Evolutionary conservation across 1,284 basidiomycete genomes (phyloP).

Genomic region (Mycena sp.): DNA sequence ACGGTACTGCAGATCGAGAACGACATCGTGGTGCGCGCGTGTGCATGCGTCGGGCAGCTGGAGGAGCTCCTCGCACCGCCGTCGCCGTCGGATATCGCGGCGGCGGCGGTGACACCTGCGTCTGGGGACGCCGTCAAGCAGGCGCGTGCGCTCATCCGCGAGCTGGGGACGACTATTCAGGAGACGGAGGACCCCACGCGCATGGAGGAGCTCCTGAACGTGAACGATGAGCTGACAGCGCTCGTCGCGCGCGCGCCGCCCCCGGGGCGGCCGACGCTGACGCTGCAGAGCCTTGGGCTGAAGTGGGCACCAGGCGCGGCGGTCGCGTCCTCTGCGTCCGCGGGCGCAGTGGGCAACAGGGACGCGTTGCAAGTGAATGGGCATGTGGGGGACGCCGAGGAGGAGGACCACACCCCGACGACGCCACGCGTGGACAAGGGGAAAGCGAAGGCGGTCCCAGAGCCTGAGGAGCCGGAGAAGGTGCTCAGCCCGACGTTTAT

Average conservation of each 20-base stretch:
- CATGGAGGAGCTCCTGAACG: constrained; percentile 71
- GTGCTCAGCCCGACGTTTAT: constrained; percentile 77
- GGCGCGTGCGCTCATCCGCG: constrained; percentile 61
- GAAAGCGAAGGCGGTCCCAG: constrained; percentile 73
- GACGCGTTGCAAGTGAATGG: constrained; percentile 22
- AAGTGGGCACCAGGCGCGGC: constrained; percentile 25
- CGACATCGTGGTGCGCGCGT: constrained; percentile 64
- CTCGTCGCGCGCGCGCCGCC: constrained; percentile 56
- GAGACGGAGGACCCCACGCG: constrained; percentile 63
- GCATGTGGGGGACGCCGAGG: constrained; percentile 37
- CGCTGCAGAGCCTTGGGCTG: constrained; percentile 60
- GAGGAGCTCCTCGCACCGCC: constrained; percentile 53
- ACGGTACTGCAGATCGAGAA: constrained; percentile 53
- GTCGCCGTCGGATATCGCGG: constrained; percentile 21
- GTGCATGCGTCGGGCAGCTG: constrained; percentile 56
- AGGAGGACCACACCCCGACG: constrained; percentile 53
- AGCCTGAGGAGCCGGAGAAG: constrained; percentile 71
- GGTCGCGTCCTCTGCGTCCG: constrained; percentile 8
- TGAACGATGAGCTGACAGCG: constrained; percentile 77
- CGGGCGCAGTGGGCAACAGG: constrained; percentile 35
- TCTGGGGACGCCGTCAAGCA: constrained; percentile 61
- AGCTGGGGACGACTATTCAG: constrained; percentile 68
- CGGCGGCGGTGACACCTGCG: constrained; percentile 33
- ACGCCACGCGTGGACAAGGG: constrained; percentile 80
- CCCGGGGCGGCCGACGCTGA: constrained; percentile 44